These are phyloP conservation scores for Phytophthora uliginosa DNA, from an alignment of 352 stramenopile genomes.

Conservation along the genomic window DNA sequence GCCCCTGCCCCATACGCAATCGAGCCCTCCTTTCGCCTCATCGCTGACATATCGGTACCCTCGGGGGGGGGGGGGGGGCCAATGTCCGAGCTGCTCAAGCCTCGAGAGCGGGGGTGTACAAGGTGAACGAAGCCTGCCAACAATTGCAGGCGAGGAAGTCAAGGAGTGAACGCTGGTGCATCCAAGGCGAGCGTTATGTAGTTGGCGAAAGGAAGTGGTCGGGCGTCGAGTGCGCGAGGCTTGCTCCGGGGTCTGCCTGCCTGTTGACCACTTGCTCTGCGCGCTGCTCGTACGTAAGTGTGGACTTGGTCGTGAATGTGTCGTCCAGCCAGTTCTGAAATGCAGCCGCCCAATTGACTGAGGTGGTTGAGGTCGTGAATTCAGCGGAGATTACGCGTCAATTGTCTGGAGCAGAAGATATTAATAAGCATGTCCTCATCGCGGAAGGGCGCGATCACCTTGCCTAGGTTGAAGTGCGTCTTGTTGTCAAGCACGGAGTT, in stretches of 20 bases:
- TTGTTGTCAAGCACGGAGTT: conserved; percentile 40
- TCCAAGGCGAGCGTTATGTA: conserved; percentile 2
- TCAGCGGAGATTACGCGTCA: conserved; percentile 43
- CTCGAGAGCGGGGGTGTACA: too few species aligned
- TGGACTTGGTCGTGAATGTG: conserved; percentile 27
- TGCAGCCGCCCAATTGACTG: conserved; percentile 18
- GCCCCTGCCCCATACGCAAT: conserved; percentile 19
- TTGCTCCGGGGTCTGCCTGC: conserved; percentile 37
- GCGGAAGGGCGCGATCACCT: conserved; percentile 56
- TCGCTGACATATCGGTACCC: not conserved
- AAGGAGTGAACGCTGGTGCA: not conserved
- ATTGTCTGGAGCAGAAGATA: conserved; percentile 72
- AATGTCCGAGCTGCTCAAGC: not conserved
- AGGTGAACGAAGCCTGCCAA: too few species aligned
- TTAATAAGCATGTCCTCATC: conserved; percentile 72
- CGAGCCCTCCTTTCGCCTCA: not conserved
- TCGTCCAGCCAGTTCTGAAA: conserved; percentile 51
- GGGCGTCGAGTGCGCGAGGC: conserved; percentile 43
- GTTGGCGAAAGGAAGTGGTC: conserved; percentile 57
- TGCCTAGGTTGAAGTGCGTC: conserved; percentile 60
- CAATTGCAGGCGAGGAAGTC: too few species aligned
- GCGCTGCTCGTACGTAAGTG: conserved; percentile 29
- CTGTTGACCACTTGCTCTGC: conserved; percentile 32
- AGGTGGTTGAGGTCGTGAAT: conserved; percentile 16
- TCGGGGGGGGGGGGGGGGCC: too few species aligned